Conservation (phyloP, 192 early-diverging fungal genomes). For the Entomortierella lignicola region DNA sequence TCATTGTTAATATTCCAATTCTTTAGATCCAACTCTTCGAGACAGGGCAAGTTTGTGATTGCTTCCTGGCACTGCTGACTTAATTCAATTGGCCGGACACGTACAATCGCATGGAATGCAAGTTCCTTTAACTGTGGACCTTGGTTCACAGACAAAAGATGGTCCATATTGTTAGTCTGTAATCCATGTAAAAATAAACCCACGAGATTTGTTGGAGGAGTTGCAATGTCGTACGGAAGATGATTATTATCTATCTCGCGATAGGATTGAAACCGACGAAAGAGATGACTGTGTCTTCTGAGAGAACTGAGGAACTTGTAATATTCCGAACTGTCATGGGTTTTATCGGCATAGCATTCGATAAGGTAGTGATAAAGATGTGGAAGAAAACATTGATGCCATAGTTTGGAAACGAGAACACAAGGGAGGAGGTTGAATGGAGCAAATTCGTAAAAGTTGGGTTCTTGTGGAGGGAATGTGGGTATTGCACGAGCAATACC, state of each 20-base stretch:
- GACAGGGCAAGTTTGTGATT: constrained; percentile 2
- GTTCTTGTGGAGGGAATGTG: not conserved
- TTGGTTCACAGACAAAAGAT: not conserved
- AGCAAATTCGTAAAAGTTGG: not conserved
- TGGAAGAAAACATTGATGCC: constrained; percentile 26
- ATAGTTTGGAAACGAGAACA: constrained; percentile 17
- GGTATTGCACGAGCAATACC: constrained; percentile 6
- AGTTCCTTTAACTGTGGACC: not conserved
- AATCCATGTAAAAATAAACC: not conserved
- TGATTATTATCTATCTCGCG: not conserved
- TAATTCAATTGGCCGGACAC: not conserved
- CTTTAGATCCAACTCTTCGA: constrained; percentile 6
- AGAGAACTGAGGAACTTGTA: not conserved
- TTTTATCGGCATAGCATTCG: not conserved
- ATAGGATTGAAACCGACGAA: not conserved
- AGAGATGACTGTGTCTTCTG: not conserved
- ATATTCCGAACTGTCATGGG: too few species aligned
- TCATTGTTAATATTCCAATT: constrained; percentile 4
- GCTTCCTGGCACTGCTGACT: not conserved
- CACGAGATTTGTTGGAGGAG: not conserved
- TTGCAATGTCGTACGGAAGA: not conserved
- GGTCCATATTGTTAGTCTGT: not conserved
- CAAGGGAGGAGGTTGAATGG: not conserved
- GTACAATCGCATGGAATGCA: too few species aligned
- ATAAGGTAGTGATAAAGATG: constrained; percentile 11